phyloP scores from a whole-genome alignment of 768 basidiomycete species.

The Megacollybia marginata region DNA sequence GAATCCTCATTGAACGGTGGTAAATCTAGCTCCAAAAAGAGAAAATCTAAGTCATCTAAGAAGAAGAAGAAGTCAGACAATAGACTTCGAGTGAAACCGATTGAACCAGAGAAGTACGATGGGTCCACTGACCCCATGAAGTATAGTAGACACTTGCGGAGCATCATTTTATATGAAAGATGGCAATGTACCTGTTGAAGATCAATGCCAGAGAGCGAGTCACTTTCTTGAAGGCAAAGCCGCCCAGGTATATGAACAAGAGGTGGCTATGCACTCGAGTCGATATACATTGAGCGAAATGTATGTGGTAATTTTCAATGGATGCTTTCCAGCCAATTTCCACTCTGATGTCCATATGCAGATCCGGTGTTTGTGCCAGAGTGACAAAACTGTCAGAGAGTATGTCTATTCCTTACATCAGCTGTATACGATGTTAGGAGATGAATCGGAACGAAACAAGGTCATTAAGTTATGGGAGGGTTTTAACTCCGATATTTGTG shows the following conservation, averaged over 20 bases:
- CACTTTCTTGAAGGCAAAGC: neutral
- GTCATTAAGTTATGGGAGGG: slow-evolving; percentile 29
- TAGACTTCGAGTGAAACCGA: too few relatives aligned
- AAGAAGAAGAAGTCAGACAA: too few relatives aligned
- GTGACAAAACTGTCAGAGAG: slow-evolving; percentile 14
- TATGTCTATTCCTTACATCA: slow-evolving; percentile 27
- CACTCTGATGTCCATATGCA: too few relatives aligned
- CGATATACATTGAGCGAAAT: neutral
- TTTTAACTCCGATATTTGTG: slow-evolving; percentile 14
- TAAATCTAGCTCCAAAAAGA: too few relatives aligned
- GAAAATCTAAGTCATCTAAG: too few relatives aligned
- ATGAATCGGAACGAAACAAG: slow-evolving; percentile 16
- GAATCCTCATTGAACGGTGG: too few relatives aligned
- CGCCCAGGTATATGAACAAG: neutral
- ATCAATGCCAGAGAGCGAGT: too few relatives aligned
- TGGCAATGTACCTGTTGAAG: too few relatives aligned
- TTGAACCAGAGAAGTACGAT: too few relatives aligned
- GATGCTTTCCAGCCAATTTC: neutral
- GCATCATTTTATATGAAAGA: too few relatives aligned
- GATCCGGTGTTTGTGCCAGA: slow-evolving; percentile 1
- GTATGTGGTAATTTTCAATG: neutral
- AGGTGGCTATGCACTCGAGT: neutral
- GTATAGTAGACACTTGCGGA: too few relatives aligned
- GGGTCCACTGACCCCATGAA: too few relatives aligned
- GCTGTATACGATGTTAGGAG: slow-evolving; percentile 24